Percentiles rank a stretch among this genome's conserved stretches.
Conservation (phyloP, 352 stramenopile species). For the Phytophthora pistaciae region DNA sequence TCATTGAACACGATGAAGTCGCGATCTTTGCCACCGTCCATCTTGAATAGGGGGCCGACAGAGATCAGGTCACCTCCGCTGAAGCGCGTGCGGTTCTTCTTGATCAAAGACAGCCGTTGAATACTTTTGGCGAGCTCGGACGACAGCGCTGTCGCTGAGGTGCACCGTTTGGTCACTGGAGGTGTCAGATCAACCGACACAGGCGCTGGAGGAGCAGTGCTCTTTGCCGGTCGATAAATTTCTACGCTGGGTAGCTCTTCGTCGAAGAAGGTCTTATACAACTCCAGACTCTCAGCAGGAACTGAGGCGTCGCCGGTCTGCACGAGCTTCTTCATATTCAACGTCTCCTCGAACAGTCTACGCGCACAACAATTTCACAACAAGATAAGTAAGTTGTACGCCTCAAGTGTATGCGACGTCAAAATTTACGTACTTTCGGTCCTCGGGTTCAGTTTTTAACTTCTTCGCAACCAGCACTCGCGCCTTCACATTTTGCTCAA, state of each 20-base stretch:
- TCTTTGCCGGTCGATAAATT: conserved; percentile 47
- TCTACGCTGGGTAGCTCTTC: conserved; percentile 68
- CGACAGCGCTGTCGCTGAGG: conserved; percentile 32
- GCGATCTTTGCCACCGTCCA: conserved; percentile 80
- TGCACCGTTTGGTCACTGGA: conserved; percentile 28
- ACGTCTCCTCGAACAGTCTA: conserved; percentile 74
- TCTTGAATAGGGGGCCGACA: conserved; percentile 79
- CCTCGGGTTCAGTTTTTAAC: conserved; percentile 72
- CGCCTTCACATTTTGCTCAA: conserved; percentile 86
- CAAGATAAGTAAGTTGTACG: not conserved
- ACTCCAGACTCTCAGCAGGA: conserved; percentile 68
- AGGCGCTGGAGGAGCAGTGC: not conserved
- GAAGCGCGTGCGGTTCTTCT: conserved; percentile 44
- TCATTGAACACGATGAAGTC: conserved; percentile 90
- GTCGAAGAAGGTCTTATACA: conserved; percentile 88
- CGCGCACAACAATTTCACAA: not conserved
- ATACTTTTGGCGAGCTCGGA: conserved; percentile 44
- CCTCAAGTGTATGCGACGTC: not conserved
- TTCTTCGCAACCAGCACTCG: conserved; percentile 84
- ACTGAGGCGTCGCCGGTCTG: conserved; percentile 58
- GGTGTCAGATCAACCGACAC: conserved; percentile 29
- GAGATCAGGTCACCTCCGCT: conserved; percentile 59
- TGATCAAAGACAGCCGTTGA: conserved; percentile 37
- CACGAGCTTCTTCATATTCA: conserved; percentile 78
- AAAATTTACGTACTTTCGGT: conserved; percentile 51